Evolutionary conservation across 2,329 filamentous ascomycete genomes (phyloP).

Genomic region (Plectosphaerella sp.): DNA sequence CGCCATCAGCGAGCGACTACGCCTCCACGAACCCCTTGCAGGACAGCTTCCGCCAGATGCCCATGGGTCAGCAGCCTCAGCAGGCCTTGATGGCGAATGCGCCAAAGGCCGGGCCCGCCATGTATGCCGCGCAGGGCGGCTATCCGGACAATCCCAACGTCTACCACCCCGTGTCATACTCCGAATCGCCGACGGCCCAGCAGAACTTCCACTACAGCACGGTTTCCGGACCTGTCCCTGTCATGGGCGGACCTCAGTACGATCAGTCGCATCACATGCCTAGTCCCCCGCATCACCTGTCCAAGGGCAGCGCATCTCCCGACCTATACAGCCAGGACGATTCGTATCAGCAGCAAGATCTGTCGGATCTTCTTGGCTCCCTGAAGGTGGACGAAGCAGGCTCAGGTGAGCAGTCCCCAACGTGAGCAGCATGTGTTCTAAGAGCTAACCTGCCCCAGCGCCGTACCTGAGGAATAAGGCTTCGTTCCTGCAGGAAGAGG

Average conservation of each 20-base stretch:
- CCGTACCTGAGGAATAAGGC: slow-evolving; percentile 74
- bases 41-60: slow-evolving; percentile 45
- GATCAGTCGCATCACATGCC: slow-evolving; percentile 45
- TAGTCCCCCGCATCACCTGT: slow-evolving; percentile 45
- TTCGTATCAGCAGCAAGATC: slow-evolving; percentile 63
- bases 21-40: slow-evolving; percentile 33
- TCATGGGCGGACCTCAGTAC: slow-evolving; percentile 41
- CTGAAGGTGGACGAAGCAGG: slow-evolving; percentile 84
- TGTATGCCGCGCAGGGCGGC: slow-evolving; percentile 44
- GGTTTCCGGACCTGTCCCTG: slow-evolving; percentile 42
- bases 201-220: slow-evolving; percentile 49
- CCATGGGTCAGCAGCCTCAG: slow-evolving; percentile 37
- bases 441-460: slow-evolving; percentile 42
- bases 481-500: slow-evolving; percentile 46
- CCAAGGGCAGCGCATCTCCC: slow-evolving; percentile 31
- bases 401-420: slow-evolving; percentile 56
- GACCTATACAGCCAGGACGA: slow-evolving; percentile 53
- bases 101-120: slow-evolving; percentile 32
- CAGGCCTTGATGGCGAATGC: slow-evolving; percentile 37
- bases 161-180: slow-evolving; percentile 44
- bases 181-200: slow-evolving; percentile 37
- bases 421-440: too few relatives aligned
- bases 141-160: slow-evolving; percentile 42
- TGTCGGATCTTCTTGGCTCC: slow-evolving; percentile 78
- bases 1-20: slow-evolving; percentile 32